Percentiles rank a stretch among this genome's conserved stretches.
Conservation (phyloP, 257 asterid species). For the Salvia miltiorrhiza region DNA sequence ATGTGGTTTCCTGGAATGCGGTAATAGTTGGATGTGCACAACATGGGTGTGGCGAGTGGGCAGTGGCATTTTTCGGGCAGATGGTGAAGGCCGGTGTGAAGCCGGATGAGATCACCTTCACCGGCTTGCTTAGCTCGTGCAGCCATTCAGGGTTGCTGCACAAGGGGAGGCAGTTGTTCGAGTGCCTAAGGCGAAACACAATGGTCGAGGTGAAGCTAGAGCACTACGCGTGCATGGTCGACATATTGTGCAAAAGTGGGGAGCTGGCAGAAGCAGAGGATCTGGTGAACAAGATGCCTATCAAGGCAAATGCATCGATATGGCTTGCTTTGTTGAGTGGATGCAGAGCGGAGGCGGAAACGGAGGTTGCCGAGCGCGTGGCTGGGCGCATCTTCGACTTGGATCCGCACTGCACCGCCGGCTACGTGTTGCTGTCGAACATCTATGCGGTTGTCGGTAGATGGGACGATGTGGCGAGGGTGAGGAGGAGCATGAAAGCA, state of each 20-base stretch:
- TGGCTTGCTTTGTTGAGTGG: constrained; percentile 81
- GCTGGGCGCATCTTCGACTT: constrained; percentile 39
- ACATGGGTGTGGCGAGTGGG: constrained; percentile 71
- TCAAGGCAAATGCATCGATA: constrained; percentile 48
- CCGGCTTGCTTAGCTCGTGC: constrained; percentile 80
- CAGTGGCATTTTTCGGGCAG: constrained; percentile 55
- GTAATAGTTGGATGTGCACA: constrained; percentile 82
- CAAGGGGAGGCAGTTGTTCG: constrained; percentile 58
- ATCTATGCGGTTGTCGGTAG: constrained; percentile 63
- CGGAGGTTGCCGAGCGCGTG: constrained; percentile 64
- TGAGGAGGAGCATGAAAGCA: constrained; percentile 52
- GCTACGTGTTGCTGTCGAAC: constrained; percentile 59
- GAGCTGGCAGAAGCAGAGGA: constrained; percentile 62
- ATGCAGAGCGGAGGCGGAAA: constrained; percentile 48
- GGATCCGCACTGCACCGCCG: constrained; percentile 66
- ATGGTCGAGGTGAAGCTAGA: constrained; percentile 46
- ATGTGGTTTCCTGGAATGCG: constrained; percentile 86
- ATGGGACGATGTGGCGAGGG: constrained; percentile 71
- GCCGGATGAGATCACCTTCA: constrained; percentile 82
- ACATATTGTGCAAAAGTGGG: constrained; percentile 69
- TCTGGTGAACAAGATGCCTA: constrained; percentile 54
- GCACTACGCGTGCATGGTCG: constrained; percentile 88
- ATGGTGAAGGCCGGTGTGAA: constrained; percentile 51
- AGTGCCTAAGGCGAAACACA: constrained; percentile 23
- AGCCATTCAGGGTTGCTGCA: constrained; percentile 82